Evolutionary conservation across 305 asterid genomes (phyloP), one percentile per base, ranked within the genome.

Genomic region (Fraxinus velutina): DNA sequence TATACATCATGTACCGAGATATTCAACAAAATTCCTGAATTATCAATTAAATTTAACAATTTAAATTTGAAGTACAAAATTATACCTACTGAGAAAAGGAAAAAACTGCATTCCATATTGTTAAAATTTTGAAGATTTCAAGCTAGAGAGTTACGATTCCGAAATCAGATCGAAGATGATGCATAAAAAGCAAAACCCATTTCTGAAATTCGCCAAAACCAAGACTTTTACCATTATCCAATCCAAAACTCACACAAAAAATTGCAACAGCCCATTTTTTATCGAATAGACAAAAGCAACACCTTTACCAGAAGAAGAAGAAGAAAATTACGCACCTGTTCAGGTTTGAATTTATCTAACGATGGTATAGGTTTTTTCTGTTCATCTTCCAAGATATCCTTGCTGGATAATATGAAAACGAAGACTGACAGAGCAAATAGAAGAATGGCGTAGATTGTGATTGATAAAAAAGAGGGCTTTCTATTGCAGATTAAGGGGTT

Each of bases 371-470:
- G 92, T 73, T 74, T 73, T 19, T 64, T 83, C 79, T 74, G 80
- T 0, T 90, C 91, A 77, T 92, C 93, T 66, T 90, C 92, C 19
- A 89, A 73, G 24, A 91, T 84, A 84, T 92, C 97, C 70, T 87
- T 88, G 89, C 88, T 89, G 84, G 90, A 92, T 9, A 90, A 78
- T 77, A 86, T 82, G 90, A 93, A 93, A 84, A 91, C 83, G 78
- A 87, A 85, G 81, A 91, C 66, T 24, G 99, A 93, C 64, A 95
- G 87, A 62, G 91, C 87, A 75, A 92, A 87, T 15, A 93, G 83
- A 70, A 92, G 85, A 84, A 89, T 84, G 32, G 90, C 88, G 84
- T 90, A 95, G 30, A 91, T 32, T 29, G 90, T 75, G 29, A 89
- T 77, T 68, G 98, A 87, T 34, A 87, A 83, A 85, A 84, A 86